Conservation (phyloP, 2,329 filamentous ascomycete genomes). For the Aspergillus aculeatus region DNA sequence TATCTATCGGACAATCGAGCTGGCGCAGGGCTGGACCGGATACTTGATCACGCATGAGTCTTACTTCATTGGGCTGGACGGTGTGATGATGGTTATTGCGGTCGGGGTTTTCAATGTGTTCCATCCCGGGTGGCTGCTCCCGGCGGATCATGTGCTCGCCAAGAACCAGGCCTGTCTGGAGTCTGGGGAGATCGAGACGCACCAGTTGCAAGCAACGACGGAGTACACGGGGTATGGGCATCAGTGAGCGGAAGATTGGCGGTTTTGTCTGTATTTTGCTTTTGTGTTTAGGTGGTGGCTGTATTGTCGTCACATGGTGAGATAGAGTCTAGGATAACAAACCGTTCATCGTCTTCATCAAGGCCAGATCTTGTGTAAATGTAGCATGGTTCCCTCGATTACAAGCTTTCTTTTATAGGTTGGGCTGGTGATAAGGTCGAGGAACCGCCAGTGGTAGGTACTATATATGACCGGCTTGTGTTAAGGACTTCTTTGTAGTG, state of each 20-base stretch:
- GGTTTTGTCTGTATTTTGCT: no score
- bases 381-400: no score
- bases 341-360: no score
- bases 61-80: slow-evolving; percentile 47
- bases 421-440: no score
- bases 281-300: no score
- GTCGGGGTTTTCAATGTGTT: slow-evolving; percentile 38
- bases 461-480: no score
- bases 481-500: no score
- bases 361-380: no score
- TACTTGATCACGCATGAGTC: slow-evolving; percentile 45
- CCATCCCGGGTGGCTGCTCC: slow-evolving; percentile 35
- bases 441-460: no score
- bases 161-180: neutral
- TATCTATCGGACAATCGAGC: slow-evolving; percentile 47
- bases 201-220: neutral
- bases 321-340: no score
- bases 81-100: slow-evolving; percentile 42
- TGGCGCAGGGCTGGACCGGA: slow-evolving; percentile 46
- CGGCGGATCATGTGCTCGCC: slow-evolving; percentile 6
- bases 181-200: neutral
- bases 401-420: no score
- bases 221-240: neutral
- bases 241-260: neutral
- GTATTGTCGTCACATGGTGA: no score